Evolutionary conservation across 345 rosid genomes (phyloP).

Genomic region (Anacardium occidentale): DNA sequence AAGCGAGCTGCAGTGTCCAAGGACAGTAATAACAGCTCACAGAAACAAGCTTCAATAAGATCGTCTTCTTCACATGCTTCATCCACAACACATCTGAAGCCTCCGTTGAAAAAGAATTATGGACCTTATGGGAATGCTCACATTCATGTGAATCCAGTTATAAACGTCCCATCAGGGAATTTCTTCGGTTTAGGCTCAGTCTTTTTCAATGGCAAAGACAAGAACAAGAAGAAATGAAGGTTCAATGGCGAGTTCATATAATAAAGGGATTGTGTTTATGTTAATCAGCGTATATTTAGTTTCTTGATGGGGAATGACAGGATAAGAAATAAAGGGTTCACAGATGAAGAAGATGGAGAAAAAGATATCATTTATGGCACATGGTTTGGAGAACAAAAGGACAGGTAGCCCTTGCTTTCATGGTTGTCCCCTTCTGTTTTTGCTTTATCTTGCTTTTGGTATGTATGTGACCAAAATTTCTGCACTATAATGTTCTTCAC

Average conservation of each 20-base stretch:
- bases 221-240: conserved; percentile 48
- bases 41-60: conserved; percentile 26
- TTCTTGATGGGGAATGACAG: conserved; percentile 8
- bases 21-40: conserved; percentile 44
- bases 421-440: conserved; percentile 43
- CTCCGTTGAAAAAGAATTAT: conserved; percentile 70
- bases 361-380: conserved; percentile 22
- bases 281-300: neutral
- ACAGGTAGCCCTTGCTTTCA: conserved; percentile 45
- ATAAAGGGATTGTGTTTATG: neutral
- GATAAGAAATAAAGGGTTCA: conserved; percentile 6
- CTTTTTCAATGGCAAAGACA: conserved; percentile 62
- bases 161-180: conserved; percentile 66
- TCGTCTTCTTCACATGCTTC: conserved; percentile 1
- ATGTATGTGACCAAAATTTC: neutral
- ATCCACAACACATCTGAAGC: conserved; percentile 43
- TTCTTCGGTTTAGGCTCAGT: conserved; percentile 70
- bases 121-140: conserved; percentile 45
- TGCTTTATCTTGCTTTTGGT: neutral
- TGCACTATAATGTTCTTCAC: neutral
- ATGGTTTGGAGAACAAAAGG: conserved; percentile 30
- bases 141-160: conserved; percentile 54
- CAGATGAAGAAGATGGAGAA: neutral
- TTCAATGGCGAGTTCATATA: neutral
- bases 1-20: conserved; percentile 37